A percentile compares a stretch with the other conserved stretches of the same genome.
These are phyloP conservation scores for Malus asiatica DNA, from an alignment of 306 rosid genomes.

Conservation along the genomic window DNA sequence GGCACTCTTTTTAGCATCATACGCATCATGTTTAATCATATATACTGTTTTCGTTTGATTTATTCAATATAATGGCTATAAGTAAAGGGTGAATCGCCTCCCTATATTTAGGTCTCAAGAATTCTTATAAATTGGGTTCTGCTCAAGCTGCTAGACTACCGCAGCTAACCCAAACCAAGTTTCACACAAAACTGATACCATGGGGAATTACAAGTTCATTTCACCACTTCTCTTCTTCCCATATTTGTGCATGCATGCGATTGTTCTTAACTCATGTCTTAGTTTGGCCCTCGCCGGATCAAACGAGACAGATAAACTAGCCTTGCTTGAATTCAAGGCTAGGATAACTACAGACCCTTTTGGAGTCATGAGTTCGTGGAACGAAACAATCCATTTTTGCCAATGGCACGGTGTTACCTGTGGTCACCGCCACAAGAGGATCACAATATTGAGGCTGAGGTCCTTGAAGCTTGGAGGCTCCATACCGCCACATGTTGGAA, in stretches of 20 bases:
- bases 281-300: not conserved
- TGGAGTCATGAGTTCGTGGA: not conserved
- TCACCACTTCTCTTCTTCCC: not conserved
- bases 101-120: too few species aligned
- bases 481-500: not conserved
- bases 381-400: not conserved
- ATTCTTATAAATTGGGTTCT: not conserved
- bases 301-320: not conserved
- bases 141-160: not conserved
- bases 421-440: not conserved
- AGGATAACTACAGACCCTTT: not conserved
- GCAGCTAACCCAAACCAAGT: not conserved
- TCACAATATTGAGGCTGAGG: fast-evolving
- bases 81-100: too few species aligned
- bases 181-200: not conserved
- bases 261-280: not conserved
- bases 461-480: not conserved
- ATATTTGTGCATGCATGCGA: too few species aligned
- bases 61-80: too few species aligned
- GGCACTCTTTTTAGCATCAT: too few species aligned
- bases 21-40: too few species aligned
- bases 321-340: not conserved
- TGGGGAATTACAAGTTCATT: not conserved
- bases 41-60: too few species aligned
- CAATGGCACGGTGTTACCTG: not conserved